Base-by-base conservation (phyloP, 2,329 filamentous ascomycete species). In the Pseudocercospora ulei region DNA sequence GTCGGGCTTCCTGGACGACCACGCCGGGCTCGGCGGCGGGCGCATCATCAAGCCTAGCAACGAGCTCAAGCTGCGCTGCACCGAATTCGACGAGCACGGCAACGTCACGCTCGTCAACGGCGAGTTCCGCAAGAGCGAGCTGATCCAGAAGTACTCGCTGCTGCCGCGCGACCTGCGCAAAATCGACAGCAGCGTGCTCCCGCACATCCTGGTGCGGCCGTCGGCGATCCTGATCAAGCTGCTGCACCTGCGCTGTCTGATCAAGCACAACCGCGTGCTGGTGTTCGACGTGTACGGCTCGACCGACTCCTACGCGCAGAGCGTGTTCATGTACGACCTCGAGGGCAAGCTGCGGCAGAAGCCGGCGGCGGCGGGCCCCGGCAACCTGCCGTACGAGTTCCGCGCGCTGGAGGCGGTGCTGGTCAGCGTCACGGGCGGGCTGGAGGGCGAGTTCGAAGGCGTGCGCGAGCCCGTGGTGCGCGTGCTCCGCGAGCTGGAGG, bases 201-300 rank as follows among this genome's bases (percentile, higher is more conserved):
- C 90, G 5, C 87, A 95, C 57, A 96, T 98, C 41, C 78, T 96
- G 49, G 79, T 98, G 48, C 85, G 90, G 20, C 86, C 85, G 4
- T 87, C 82, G 5, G 85, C 88, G 3, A 96, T 98, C 47, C 72
- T 98, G 1, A 82, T 98, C 52, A 98, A 96, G 57, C 72, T 98
- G 7, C 75, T 96, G n/a, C 90, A 98, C 62, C 76, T 98, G 31
- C 83, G 90, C 45, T 90, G 94, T 37, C 72, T 98, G 14, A 94
- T 98, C 60, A 95, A 95, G 66, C 76, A 87, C 48, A 84, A 98
- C 57, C 81, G 87, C 14, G 86, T 98, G 4, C 75, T 98, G 14
- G 79, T 98, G 3, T 96, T 98, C 59, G 90, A 96, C 56, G 84
- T 90, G 8, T 96, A 94, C 62, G 90, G 90, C 18, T 90, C 85